Evolutionary conservation across 495 filamentous ascomycete species (phyloP), one percentile per base, ranked within the genome.

Genomic region (Aspergillus kassunensis): DNA sequence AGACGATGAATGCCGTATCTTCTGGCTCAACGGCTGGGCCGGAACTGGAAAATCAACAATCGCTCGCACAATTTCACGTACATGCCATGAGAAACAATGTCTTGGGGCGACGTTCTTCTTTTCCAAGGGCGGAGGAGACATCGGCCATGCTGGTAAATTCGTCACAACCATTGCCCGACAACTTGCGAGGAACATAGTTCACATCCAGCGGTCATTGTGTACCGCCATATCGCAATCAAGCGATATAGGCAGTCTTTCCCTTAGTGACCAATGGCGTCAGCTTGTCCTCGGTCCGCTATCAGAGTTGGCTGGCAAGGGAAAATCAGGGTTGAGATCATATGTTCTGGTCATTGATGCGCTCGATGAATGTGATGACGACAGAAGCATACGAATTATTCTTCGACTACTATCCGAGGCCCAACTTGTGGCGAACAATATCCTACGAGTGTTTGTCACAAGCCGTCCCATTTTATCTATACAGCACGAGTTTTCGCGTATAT

Each of bases 31-130:
- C 11, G 51, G 51, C 19, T 34, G 23, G 51, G 51, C 35, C 11
- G 51, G 51, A 6, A 34, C 35, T 2, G 51, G 51, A 5, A 54
- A 54, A 27, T 54, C 44, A 11, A 54, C 51, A 21, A 54, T 54
- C 16, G 34, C 51, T 23, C 23, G 44, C 6, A 48, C 43, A 3
- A 19, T 54, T 29, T 43, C 51, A 8, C 35, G 27, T 6, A 3
- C 3, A 21, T 23, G 6, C 19, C 2, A 18, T 21, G 30, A 21
- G 1, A 13, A 25, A 13, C 10, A 16, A 7, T 13, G 3, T n/a
- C 16, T 47, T 2, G 44, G 44, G 21, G 44, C 44, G 9, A 47
- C 18, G 3, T 47, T 34, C 16, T 35, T 47, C 10, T 47, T 47
- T 10, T 33, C 30, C 6, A 8, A 3, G n/a, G 16, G 19, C 9